Conservation (phyloP, 495 filamentous ascomycete genomes). For the Hypomontagnella monticulosa region DNA sequence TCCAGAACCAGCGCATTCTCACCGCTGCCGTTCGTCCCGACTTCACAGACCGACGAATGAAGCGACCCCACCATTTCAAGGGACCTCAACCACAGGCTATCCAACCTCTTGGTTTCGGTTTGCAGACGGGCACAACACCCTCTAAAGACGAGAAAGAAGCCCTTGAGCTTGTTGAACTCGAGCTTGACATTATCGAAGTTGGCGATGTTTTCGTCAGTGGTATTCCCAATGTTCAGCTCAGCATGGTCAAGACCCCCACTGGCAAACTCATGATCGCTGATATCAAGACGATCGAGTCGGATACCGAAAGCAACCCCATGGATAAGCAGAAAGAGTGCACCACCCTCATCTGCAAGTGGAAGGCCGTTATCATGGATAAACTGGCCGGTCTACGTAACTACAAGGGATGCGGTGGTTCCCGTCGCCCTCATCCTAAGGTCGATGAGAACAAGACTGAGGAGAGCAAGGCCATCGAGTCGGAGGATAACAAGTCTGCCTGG, state of each 20-base stretch:
- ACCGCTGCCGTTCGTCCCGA: conserved; percentile 41
- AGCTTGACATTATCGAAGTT: conserved; percentile 62
- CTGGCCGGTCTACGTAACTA: conserved; percentile 39
- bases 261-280: conserved; percentile 55
- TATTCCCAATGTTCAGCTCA: conserved; percentile 58
- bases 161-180: conserved; percentile 54
- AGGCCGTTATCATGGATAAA: conserved; percentile 52
- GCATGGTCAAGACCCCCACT: conserved; percentile 54
- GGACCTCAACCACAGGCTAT: conserved; percentile 24
- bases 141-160: conserved; percentile 45
- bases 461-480: neutral
- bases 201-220: conserved; percentile 54
- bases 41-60: conserved; percentile 21
- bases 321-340: conserved; percentile 54
- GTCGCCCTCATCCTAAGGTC: conserved; percentile 5
- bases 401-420: conserved; percentile 43
- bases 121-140: conserved; percentile 38
- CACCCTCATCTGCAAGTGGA: conserved; percentile 57
- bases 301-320: conserved; percentile 30
- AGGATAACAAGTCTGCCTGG: conserved; percentile 9
- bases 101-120: conserved; percentile 52
- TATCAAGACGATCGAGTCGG: conserved; percentile 41
- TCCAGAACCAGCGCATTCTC: conserved; percentile 32
- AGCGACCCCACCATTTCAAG: conserved; percentile 28
- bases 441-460: neutral